Percentiles rank a stretch among this genome's conserved stretches.
Conservation (phyloP, 768 basidiomycete genomes). For the Auricularia heimuer region DNA sequence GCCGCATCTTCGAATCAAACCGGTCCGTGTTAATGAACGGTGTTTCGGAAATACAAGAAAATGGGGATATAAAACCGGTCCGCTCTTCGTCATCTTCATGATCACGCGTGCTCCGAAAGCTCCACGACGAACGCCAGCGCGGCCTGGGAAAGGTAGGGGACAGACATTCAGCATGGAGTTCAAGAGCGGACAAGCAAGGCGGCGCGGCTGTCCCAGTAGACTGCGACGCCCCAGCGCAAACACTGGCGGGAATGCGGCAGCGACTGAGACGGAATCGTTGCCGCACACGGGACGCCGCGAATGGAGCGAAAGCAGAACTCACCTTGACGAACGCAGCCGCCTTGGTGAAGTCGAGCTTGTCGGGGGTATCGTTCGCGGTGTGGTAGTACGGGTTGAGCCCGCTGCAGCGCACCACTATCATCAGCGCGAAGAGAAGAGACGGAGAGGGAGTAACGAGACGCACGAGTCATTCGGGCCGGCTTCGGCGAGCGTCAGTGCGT, state of each 20-base stretch:
- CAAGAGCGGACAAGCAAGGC: not conserved
- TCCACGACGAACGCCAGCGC: not conserved
- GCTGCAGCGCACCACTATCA: not conserved
- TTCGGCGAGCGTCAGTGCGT: not conserved
- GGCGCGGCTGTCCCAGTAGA: too few species aligned
- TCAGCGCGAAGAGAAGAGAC: not conserved
- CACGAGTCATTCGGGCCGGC: slow-evolving; percentile 3
- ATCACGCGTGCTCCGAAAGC: not conserved
- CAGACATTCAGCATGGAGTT: not conserved
- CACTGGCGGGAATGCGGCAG: too few species aligned
- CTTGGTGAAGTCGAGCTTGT: not conserved
- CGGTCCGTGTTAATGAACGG: too few species aligned
- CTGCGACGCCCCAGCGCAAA: too few species aligned
- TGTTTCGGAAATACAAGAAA: too few species aligned
- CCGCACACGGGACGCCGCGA: too few species aligned
- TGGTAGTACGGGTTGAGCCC: slow-evolving; percentile 1
- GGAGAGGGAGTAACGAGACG: not conserved
- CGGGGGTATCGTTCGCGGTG: not conserved
- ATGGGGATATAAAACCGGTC: too few species aligned
- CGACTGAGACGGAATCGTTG: too few species aligned
- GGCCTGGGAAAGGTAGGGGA: not conserved
- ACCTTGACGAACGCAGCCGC: slow-evolving; percentile 1
- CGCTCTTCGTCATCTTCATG: too few species aligned
- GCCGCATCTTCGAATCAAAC: too few species aligned
- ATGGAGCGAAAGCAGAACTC: not conserved